A percentile compares a stretch with the other conserved stretches of the same genome.
Conservation (phyloP, 2,329 filamentous ascomycete genomes). For the Trichoderma sp. region DNA sequence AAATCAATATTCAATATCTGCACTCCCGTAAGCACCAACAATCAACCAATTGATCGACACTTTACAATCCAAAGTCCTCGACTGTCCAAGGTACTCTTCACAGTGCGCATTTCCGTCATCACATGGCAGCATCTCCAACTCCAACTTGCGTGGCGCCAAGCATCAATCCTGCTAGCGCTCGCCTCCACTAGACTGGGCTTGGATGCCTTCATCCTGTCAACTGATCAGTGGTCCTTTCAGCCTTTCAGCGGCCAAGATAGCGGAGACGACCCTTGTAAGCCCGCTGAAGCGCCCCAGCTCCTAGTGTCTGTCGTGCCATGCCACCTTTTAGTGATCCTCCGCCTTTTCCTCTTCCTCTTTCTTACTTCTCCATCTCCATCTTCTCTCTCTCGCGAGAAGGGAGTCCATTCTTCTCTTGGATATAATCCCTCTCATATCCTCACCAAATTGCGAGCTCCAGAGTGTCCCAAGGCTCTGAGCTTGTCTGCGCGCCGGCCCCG, state of each 20-base stretch:
- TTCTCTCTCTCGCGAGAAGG: not conserved
- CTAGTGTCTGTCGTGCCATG: not conserved
- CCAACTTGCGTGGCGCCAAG: conserved; percentile 2
- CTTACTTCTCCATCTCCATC: not conserved
- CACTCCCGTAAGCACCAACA: not conserved
- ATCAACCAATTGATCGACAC: not conserved
- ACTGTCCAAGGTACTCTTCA: not conserved
- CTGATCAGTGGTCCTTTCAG: conserved; percentile 2
- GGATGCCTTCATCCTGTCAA: not conserved
- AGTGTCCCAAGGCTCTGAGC: not conserved
- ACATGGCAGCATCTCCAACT: not conserved
- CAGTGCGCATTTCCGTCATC: not conserved
- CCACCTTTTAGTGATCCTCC: not conserved
- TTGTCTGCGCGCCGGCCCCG: not conserved
- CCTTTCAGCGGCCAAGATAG: not conserved
- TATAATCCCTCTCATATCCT: not conserved
- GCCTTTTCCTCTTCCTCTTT: not conserved
- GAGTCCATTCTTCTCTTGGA: too few relatives aligned
- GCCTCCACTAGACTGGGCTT: not conserved
- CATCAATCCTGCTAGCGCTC: not conserved
- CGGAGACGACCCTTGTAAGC: conserved; percentile 6
- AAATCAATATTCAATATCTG: not conserved
- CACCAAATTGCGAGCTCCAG: not conserved
- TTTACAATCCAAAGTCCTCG: not conserved
- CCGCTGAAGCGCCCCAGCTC: not conserved